phyloP scores from a whole-genome alignment of 805 yeast genomes.

The Lipomyces mesembrius region DNA sequence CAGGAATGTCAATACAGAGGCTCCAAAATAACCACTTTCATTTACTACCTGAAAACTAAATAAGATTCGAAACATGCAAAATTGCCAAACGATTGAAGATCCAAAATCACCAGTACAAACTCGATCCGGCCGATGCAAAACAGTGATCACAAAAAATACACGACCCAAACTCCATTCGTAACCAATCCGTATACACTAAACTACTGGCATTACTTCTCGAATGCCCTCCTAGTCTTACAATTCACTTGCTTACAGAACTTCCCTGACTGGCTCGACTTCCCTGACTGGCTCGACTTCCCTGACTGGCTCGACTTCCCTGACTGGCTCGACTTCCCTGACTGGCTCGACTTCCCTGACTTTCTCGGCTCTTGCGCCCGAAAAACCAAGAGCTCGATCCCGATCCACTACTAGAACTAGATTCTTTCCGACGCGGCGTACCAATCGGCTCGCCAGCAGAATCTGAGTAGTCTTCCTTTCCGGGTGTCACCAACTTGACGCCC shows the following conservation, averaged over 20 bases:
- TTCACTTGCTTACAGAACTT: background rate
- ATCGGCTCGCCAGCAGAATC: background rate
- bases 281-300: background rate
- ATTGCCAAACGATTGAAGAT: background rate
- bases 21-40: background rate
- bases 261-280: conserved; percentile 1
- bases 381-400: conserved; percentile 3
- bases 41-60: background rate
- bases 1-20: background rate
- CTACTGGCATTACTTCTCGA: background rate
- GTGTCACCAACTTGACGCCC: conserved; percentile 27
- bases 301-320: background rate
- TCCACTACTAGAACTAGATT: conserved; percentile 7
- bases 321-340: background rate
- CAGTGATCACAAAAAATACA: background rate
- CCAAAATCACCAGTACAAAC: background rate
- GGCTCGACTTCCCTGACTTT: background rate
- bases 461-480: conserved; percentile 11
- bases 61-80: background rate
- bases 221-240: background rate
- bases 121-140: background rate
- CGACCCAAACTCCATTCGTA: background rate
- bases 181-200: background rate
- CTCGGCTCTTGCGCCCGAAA: background rate
- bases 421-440: background rate